Conservation (phyloP, 371 early-diverging fungal species). For the Actinomortierella ambigua region DNA sequence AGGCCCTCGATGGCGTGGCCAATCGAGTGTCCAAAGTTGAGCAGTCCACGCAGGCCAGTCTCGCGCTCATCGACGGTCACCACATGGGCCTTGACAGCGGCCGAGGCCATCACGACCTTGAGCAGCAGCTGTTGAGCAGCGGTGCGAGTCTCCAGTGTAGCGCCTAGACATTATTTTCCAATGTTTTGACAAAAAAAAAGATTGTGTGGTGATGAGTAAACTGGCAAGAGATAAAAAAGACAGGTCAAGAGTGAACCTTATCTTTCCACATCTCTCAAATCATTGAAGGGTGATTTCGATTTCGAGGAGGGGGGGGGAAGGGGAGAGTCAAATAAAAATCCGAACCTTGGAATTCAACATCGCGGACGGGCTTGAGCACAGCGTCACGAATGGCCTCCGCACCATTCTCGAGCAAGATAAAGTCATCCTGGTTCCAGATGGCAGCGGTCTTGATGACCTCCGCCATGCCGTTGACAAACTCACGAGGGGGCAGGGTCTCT, state of each 20-base stretch:
- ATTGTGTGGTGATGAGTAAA: too few relatives aligned
- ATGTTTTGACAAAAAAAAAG: too few relatives aligned
- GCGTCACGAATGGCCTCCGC: constrained; percentile 79
- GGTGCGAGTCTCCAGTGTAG: constrained; percentile 67
- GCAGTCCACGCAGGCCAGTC: constrained; percentile 90
- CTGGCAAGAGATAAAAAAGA: too few relatives aligned
- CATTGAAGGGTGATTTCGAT: too few relatives aligned
- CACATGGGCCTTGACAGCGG: constrained; percentile 91
- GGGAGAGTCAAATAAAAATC: neutral
- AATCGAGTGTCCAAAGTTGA: constrained; percentile 97
- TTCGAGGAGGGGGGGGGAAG: neutral
- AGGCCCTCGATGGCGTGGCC: constrained; percentile 97
- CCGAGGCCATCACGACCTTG: constrained; percentile 88
- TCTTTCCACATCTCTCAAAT: neutral
- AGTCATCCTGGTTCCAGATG: constrained; percentile 89
- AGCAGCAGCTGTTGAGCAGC: constrained; percentile 70
- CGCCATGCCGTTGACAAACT: constrained; percentile 97
- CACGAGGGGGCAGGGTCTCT: constrained; percentile 88
- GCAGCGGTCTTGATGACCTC: constrained; percentile 98
- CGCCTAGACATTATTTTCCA: constrained; percentile 46
- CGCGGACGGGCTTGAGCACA: constrained; percentile 59
- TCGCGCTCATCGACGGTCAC: constrained; percentile 97
- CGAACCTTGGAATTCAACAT: constrained; percentile 58
- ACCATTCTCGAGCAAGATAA: constrained; percentile 85
- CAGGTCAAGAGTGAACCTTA: neutral